These are phyloP conservation scores for Cylindrotheca fusiformis DNA, from an alignment of 108 stramenopile genomes.

Conservation along the genomic window DNA sequence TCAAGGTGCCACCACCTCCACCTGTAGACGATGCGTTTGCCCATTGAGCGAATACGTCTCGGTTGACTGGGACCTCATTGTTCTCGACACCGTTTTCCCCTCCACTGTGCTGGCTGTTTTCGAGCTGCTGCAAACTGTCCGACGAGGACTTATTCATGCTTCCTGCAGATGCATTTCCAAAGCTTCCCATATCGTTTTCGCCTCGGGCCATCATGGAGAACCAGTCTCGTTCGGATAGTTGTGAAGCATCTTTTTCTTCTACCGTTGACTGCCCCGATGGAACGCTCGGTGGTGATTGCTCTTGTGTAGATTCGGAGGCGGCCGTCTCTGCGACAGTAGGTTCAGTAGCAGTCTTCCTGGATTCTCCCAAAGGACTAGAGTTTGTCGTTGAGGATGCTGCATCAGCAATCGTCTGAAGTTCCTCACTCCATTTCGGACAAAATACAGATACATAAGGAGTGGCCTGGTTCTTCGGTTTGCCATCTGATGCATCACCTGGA, in stretches of 20 bases:
- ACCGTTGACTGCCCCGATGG: background rate
- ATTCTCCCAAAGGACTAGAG: background rate
- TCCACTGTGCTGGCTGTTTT: conserved; percentile 2
- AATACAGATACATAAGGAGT: conserved; percentile 24
- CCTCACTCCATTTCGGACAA: conserved; percentile 38
- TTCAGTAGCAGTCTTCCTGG: background rate
- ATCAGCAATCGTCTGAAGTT: background rate
- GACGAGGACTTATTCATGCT: background rate
- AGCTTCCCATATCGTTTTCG: conserved; percentile 15
- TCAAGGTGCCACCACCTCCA: conserved; percentile 1
- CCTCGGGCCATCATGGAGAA: conserved; percentile 63
- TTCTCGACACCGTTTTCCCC: conserved; percentile 1
- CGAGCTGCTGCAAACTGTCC: background rate
- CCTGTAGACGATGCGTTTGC: conserved; percentile 1
- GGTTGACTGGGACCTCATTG: conserved; percentile 7
- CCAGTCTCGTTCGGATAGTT: conserved; percentile 43
- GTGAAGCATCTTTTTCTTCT: background rate
- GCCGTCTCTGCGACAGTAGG: background rate
- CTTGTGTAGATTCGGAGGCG: background rate
- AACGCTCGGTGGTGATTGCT: background rate
- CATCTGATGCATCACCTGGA: conserved; percentile 12
- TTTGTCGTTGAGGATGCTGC: background rate
- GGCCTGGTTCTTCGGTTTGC: conserved; percentile 6
- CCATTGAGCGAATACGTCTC: conserved; percentile 44
- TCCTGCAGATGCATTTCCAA: background rate